These are phyloP conservation scores for Cairneyella variabilis DNA, from an alignment of 495 filamentous ascomycete species.

Conservation along the genomic window DNA sequence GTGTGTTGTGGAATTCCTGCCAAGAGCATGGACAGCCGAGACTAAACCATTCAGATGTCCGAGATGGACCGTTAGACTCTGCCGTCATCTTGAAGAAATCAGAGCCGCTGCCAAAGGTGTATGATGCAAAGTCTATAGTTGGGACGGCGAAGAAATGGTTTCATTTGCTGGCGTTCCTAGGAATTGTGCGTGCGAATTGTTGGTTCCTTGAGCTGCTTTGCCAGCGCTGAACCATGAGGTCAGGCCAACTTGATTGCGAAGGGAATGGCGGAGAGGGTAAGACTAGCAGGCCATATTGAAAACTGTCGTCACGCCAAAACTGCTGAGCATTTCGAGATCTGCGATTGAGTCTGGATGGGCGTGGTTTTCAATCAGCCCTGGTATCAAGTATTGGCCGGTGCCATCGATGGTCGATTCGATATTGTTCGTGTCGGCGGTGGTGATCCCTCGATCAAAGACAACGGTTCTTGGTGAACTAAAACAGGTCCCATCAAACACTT, in stretches of 20 bases:
- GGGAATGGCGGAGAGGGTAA: conserved; percentile 24
- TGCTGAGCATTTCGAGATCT: conserved; percentile 26
- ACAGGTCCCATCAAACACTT: too few species aligned
- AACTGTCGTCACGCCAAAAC: conserved; percentile 34
- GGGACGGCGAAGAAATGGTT: neutral
- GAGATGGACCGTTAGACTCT: neutral
- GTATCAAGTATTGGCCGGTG: conserved; percentile 29
- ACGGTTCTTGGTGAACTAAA: too few species aligned
- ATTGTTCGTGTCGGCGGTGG: too few species aligned
- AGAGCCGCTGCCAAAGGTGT: neutral
- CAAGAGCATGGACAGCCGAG: neutral
- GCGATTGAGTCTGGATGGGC: conserved; percentile 22
- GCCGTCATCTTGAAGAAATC: neutral
- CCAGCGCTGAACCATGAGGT: conserved; percentile 27
- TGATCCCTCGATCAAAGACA: too few species aligned
- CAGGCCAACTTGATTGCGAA: conserved; percentile 28
- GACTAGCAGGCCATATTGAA: conserved; percentile 32
- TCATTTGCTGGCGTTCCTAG: neutral
- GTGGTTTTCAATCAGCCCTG: conserved; percentile 36
- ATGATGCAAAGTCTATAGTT: neutral
- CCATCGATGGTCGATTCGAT: too few species aligned
- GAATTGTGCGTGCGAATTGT: neutral
- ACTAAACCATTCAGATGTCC: neutral
- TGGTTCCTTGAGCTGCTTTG: conserved; percentile 16
- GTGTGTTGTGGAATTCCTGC: neutral